A percentile compares a stretch with the other conserved stretches of the same genome.
phyloP scores from a whole-genome alignment of 139 green algal genomes.

The Closterium sp. region DNA sequence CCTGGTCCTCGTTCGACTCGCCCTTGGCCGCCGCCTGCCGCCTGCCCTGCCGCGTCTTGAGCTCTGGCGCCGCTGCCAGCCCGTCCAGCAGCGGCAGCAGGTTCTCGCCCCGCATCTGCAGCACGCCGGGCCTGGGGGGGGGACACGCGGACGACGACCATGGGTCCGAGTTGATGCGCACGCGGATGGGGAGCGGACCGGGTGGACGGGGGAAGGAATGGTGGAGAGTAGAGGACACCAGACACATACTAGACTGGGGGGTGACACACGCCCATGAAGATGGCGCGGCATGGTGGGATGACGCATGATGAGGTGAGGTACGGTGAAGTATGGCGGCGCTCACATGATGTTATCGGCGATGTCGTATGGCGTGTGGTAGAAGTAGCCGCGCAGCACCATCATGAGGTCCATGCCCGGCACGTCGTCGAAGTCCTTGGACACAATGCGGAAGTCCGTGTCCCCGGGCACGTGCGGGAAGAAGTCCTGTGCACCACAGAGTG shows the following conservation, averaged over 20 bases:
- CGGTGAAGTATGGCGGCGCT: not conserved
- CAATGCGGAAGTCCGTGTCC: slow-evolving; percentile 49
- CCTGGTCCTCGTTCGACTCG: not conserved
- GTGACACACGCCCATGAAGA: too few species aligned
- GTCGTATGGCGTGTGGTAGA: slow-evolving; percentile 37
- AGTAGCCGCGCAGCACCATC: slow-evolving; percentile 20
- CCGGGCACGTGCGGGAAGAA: slow-evolving; percentile 37
- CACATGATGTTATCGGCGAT: slow-evolving; percentile 6
- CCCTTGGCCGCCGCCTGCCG: not conserved
- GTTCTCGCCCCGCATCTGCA: slow-evolving; percentile 30
- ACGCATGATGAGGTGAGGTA: not conserved
- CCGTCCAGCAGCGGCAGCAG: slow-evolving; percentile 18
- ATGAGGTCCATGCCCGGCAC: slow-evolving; percentile 41
- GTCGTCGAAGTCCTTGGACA: slow-evolving; percentile 34
- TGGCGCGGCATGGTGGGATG: too few species aligned
- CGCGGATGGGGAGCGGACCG: not conserved
- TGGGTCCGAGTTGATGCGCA: too few species aligned
- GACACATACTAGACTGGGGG: too few species aligned
- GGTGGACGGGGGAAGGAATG: not conserved
- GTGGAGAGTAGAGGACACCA: not conserved
- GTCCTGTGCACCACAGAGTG: slow-evolving; percentile 1
- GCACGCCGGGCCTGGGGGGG: slow-evolving; percentile 3
- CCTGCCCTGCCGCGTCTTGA: not conserved
- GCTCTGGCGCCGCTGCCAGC: slow-evolving; percentile 20
- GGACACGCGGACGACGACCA: not conserved